Evolutionary conservation across 352 stramenopile genomes (phyloP).

Genomic region (Globisporangium nunn): DNA sequence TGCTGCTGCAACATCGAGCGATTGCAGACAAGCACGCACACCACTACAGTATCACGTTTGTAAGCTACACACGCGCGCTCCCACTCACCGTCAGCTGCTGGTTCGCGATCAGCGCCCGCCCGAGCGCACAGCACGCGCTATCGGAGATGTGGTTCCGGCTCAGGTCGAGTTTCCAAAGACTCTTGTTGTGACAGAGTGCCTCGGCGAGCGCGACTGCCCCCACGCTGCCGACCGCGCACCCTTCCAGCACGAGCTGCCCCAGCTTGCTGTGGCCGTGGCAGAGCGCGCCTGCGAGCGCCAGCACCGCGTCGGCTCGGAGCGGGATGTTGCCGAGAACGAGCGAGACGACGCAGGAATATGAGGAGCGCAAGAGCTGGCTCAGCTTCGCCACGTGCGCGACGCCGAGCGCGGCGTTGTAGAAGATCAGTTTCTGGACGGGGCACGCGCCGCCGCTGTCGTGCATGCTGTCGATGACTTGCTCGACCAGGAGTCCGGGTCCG

Average conservation of each 20-base stretch:
- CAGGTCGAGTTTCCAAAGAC: constrained; percentile 70
- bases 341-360: constrained; percentile 27
- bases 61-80: background rate
- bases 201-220: constrained; percentile 43
- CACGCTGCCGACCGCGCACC: constrained; percentile 43
- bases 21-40: no score
- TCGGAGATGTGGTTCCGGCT: constrained; percentile 62
- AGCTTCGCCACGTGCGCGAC: constrained; percentile 23
- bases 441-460: constrained; percentile 17
- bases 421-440: constrained; percentile 55
- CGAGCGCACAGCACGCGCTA: constrained; percentile 30
- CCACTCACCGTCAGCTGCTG: constrained; percentile 22
- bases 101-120: constrained; percentile 27
- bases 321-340: constrained; percentile 57
- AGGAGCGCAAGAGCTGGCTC: constrained; percentile 24
- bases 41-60: no score
- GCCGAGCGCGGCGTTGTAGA: constrained; percentile 56
- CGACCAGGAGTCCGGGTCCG: constrained; percentile 21
- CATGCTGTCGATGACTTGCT: constrained; percentile 50
- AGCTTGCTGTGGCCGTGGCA: constrained; percentile 41
- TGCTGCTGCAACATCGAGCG: no score
- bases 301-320: constrained; percentile 25
- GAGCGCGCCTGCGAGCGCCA: constrained; percentile 36
- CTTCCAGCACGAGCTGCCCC: constrained; percentile 67
- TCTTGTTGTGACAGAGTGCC: constrained; percentile 31